A percentile compares a stretch with the other conserved stretches of the same genome.
phyloP scores from a whole-genome alignment of 208 protist genomes.

The Crithidia expoeki region DNA sequence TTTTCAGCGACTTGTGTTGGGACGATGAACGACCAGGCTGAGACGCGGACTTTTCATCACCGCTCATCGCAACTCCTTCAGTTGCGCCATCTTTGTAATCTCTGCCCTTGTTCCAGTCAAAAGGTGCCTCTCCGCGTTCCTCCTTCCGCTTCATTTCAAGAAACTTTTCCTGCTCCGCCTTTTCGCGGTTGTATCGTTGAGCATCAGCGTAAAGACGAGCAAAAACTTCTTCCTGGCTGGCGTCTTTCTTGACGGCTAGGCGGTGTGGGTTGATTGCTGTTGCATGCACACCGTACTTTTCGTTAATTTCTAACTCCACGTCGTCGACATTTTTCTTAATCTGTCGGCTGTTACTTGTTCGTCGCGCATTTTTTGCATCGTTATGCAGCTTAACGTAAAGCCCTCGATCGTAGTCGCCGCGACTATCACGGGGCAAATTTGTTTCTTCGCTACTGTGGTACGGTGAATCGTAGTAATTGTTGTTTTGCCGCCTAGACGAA shows the following conservation, averaged over 20 bases:
- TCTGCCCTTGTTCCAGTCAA: constrained; percentile 13
- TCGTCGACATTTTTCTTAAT: constrained; percentile 5
- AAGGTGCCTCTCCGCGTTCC: constrained; percentile 26
- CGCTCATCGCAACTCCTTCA: neutral
- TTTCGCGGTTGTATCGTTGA: constrained; percentile 48
- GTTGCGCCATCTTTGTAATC: neutral
- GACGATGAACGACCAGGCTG: neutral
- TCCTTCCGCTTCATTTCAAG: constrained; percentile 35
- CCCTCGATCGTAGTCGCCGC: constrained; percentile 11
- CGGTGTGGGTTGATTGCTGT: constrained; percentile 8
- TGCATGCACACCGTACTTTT: neutral
- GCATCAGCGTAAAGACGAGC: constrained; percentile 64
- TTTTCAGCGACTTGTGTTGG: constrained; percentile 22
- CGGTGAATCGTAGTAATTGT: neutral
- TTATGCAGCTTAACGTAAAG: constrained; percentile 21
- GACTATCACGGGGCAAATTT: constrained; percentile 5
- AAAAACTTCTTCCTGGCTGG: constrained; percentile 39
- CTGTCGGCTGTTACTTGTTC: neutral
- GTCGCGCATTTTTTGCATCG: constrained; percentile 24
- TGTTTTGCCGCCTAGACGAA: neutral
- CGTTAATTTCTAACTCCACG: constrained; percentile 9
- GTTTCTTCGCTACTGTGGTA: constrained; percentile 6
- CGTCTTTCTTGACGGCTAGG: neutral
- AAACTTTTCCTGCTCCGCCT: constrained; percentile 34
- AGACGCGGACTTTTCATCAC: constrained; percentile 6